Evolutionary conservation across 2,329 filamentous ascomycete genomes (phyloP), one percentile per base, ranked within the genome.

Genomic region (Talaromyces verruculosus): DNA sequence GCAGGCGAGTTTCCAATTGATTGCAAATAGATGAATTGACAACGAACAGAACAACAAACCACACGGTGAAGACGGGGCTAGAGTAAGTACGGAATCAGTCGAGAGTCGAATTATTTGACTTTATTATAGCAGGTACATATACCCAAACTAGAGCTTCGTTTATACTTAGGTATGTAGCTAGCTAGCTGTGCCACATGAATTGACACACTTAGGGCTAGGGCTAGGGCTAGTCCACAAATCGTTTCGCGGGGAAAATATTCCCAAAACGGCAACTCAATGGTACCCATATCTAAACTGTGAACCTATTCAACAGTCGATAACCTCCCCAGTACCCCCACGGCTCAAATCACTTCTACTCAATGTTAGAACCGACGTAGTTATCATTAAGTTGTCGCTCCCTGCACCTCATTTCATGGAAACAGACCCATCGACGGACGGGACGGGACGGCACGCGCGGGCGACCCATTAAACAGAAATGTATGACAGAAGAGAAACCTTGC

Each of bases 401-500:
- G 41, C 41, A 45, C 13, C 25, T 51, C 47, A 30, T 30, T n/a
- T 51, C 7, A 17, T 51, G 25, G 25, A 33, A 33, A 53, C 25
- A 30, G 49, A 33, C 49, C 49, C 49, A 53, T 53, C 11, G 5
- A 57, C 53, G 53, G 53, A 57, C 53, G 53, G 53, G 53, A 57
- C 53, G 53, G 53, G 53, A 57, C 33, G 53, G 53, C n/a, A 57
- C 53, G 53, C 33, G 53, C 19, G 53, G 53, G 33, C 53, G 33
- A 57, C 33, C 51, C 51, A 57, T 37, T 17, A 7, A 47, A 51
- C 47, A 51, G 33, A 39, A 57, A 35, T n/a, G 15, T 11, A 55
- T 11, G 51, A 39, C 30, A 37, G 10, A 37, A 5, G 7, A 19
- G 7, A 33, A 57, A 37, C 11, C 33, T 39, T 39, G 53, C 4